Conservation (phyloP, 2,329 filamentous ascomycete genomes). For the Pseudopithomyces maydicus region DNA sequence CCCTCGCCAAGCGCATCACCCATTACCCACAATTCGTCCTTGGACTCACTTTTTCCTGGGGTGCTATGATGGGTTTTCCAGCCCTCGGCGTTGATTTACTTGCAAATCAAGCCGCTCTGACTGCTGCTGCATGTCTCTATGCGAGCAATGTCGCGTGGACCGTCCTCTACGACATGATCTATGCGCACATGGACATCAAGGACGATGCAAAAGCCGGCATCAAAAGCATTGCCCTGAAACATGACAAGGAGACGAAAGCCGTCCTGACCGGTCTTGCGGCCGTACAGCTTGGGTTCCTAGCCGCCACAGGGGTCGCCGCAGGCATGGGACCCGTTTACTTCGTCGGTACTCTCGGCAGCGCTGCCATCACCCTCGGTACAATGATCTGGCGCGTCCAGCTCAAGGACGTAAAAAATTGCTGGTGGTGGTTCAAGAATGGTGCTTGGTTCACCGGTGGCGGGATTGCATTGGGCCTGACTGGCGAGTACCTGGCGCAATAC, state of each 20-base stretch:
- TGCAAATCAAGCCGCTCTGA: slow-evolving; percentile 64
- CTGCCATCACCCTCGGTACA: slow-evolving; percentile 57
- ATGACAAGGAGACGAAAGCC: slow-evolving; percentile 76
- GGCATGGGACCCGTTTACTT: slow-evolving; percentile 65
- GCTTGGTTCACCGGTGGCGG: slow-evolving; percentile 66
- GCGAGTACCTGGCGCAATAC: slow-evolving; percentile 55
- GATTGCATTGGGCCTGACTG: slow-evolving; percentile 60
- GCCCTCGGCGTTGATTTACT: slow-evolving; percentile 80
- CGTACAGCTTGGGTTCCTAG: slow-evolving; percentile 71
- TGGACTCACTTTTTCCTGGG: slow-evolving; percentile 87
- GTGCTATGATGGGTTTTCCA: slow-evolving; percentile 85
- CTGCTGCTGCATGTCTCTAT: slow-evolving; percentile 73
- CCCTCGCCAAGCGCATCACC: slow-evolving; percentile 82
- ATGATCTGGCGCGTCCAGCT: slow-evolving; percentile 66
- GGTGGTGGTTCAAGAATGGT: slow-evolving; percentile 69
- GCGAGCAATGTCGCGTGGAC: slow-evolving; percentile 84
- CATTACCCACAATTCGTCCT: slow-evolving; percentile 86
- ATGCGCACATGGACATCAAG: slow-evolving; percentile 88
- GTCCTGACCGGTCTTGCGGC: slow-evolving; percentile 73
- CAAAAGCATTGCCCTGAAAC: slow-evolving; percentile 83
- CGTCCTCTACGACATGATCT: slow-evolving; percentile 89
- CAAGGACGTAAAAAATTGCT: slow-evolving; percentile 62
- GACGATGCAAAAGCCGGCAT: slow-evolving; percentile 87
- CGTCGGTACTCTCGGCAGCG: slow-evolving; percentile 62
- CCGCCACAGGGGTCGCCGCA: slow-evolving; percentile 68